Evolutionary conservation across 2,329 filamentous ascomycete species (phyloP), one percentile per base, ranked within the genome.

Genomic region (Paraphoma sp.): DNA sequence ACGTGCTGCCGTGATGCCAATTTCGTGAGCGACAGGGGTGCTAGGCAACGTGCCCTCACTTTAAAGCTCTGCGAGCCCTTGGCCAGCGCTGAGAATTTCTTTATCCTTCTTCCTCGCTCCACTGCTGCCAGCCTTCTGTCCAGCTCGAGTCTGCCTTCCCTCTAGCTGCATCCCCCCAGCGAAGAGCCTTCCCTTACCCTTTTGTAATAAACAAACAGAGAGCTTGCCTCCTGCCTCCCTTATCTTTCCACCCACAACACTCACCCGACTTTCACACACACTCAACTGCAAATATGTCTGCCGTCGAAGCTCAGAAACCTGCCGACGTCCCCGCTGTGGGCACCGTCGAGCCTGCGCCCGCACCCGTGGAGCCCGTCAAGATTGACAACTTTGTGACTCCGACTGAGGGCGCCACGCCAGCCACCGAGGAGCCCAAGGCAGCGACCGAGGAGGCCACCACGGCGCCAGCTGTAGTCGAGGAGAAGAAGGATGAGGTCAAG

Each of bases 261-360:
- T 44, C 56, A 55, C 63, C 64, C 77, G 82, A 85, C 14, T 9
- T 17, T 16, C 33, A 49, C 30, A 36, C 33, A n/a, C 28, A 36
- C 33, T 14, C 14, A 47, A 38, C 12, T 42, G 29, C 52, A 38
- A 59, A 72, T 83, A 92, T 92, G 89, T 73, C 70, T 64, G 87
- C 90, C 81, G 88, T 89, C 81, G 89, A 92, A 74, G 83, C 82
- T 78, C 84, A 87, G 79, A 92, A 92, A 83, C 84, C 88, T 75
- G 82, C 85, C 70, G 87, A 88, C 78, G 57, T 57, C 53, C 53
- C 68, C 51, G 64, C 68, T 60, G 64, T 57, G 44, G 81, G 72
- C 57, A 65, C 72, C 54, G 68, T 71, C 40, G 71, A 71, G 55
- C 69, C 73, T 45, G 64, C 68, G 45, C 73, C 78, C 46, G 72